phyloP scores from a whole-genome alignment of 2,329 filamentous ascomycete species.

The Fusarium dlaminii region DNA sequence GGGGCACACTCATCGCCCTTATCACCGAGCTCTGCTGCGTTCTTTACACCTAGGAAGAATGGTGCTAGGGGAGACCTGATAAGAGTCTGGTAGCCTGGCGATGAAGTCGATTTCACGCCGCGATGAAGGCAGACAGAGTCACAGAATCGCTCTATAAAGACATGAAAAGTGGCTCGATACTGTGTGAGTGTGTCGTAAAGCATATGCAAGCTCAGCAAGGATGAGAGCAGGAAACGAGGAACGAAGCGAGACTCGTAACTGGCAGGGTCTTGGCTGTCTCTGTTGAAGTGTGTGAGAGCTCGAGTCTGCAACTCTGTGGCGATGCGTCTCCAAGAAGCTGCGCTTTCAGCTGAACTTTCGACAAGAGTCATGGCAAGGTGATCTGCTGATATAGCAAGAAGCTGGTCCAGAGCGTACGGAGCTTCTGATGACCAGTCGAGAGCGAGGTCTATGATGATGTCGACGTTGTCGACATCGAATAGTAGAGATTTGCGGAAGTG shows the following conservation, averaged over 20 bases:
- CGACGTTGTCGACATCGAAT: conserved; percentile 33
- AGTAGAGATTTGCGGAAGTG: conserved; percentile 46
- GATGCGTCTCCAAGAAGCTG: conserved; percentile 42
- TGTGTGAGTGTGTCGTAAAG: conserved; percentile 58
- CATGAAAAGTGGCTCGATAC: conserved; percentile 50
- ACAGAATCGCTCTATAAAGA: conserved; percentile 53
- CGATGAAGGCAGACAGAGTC: conserved; percentile 55
- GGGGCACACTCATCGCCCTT: conserved; percentile 41
- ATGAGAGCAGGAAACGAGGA: conserved; percentile 57
- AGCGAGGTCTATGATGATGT: conserved; percentile 45
- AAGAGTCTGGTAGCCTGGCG: conserved; percentile 48
- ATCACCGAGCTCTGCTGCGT: conserved; percentile 16
- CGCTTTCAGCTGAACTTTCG: conserved; percentile 33
- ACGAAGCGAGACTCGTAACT: conserved; percentile 44
- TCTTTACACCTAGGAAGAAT: conserved; percentile 37
- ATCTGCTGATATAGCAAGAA: conserved; percentile 57
- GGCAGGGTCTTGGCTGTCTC: conserved; percentile 41
- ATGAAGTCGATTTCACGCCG: conserved; percentile 52
- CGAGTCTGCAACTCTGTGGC: conserved; percentile 58
- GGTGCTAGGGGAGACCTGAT: conserved; percentile 47
- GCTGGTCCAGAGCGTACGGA: conserved; percentile 58
- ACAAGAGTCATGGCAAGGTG: conserved; percentile 46
- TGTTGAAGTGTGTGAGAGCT: conserved; percentile 52
- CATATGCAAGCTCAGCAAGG: conserved; percentile 56
- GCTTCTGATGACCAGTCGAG: conserved; percentile 46